Conservation (phyloP, 495 filamentous ascomycete species). For the Cudoniella acicularis region DNA sequence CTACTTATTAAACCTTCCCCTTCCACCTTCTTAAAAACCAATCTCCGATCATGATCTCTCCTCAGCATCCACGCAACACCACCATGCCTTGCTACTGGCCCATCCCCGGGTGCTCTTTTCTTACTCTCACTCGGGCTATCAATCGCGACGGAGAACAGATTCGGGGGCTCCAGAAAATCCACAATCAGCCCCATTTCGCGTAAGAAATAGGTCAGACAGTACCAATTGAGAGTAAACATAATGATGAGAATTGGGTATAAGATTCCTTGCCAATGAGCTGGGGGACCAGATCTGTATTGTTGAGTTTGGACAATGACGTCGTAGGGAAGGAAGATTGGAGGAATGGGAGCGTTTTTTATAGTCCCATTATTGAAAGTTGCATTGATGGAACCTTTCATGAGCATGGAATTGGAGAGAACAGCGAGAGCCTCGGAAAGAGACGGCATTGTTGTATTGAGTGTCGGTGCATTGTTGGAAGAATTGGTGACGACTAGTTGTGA, state of each 20-base stretch:
- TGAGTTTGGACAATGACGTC: constrained; percentile 49
- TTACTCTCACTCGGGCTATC: constrained; percentile 37
- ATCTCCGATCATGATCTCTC: background rate
- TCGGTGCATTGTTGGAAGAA: background rate
- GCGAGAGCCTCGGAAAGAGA: constrained; percentile 64
- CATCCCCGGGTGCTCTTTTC: background rate
- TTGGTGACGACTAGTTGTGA: background rate
- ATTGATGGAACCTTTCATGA: constrained; percentile 48
- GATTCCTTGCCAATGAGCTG: constrained; percentile 48
- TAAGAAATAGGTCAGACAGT: constrained; percentile 43
- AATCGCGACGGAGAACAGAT: constrained; percentile 62
- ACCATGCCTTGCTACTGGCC: background rate
- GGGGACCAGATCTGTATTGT: constrained; percentile 57
- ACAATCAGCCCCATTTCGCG: constrained; percentile 50
- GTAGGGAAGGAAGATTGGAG: constrained; percentile 46
- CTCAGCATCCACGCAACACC: background rate
- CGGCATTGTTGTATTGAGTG: constrained; percentile 35
- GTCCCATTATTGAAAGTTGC: constrained; percentile 55
- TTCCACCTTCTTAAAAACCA: background rate
- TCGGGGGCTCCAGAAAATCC: constrained; percentile 70
- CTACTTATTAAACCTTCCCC: background rate
- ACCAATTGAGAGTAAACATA: constrained; percentile 56
- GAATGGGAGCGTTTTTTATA: constrained; percentile 16
- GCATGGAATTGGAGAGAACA: constrained; percentile 57
- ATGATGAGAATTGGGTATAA: constrained; percentile 57